Conservation (phyloP, 2,329 filamentous ascomycete genomes). For the Colletotrichum simmondsii region DNA sequence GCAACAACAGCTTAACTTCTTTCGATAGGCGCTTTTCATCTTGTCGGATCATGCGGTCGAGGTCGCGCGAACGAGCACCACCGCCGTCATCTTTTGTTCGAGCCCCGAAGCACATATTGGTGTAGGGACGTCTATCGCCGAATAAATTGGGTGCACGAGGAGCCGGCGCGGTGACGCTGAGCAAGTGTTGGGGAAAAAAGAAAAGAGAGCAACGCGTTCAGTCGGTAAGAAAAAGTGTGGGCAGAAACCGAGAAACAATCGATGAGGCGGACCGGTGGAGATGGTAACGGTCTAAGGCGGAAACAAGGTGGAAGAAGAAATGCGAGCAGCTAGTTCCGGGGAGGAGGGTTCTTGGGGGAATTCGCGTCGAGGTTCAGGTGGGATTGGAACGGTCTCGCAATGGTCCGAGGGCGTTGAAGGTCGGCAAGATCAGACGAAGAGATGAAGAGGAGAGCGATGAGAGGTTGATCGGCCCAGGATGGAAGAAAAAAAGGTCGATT, state of each 20-base stretch:
- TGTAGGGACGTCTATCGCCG: conserved; percentile 1
- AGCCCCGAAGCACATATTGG: conserved; percentile 73
- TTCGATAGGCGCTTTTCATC: conserved; percentile 89
- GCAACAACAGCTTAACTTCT: conserved; percentile 92
- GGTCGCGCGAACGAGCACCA: conserved; percentile 73
- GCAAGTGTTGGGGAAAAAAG: background rate
- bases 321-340: background rate
- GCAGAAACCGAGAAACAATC: background rate
- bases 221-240: background rate
- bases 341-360: background rate
- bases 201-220: conserved; percentile 2
- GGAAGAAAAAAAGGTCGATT: background rate
- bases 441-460: background rate
- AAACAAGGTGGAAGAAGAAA: conserved; percentile 1
- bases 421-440: conserved; percentile 27
- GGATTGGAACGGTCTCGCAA: background rate
- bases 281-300: conserved; percentile 1
- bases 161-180: background rate
- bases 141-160: background rate
- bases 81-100: conserved; percentile 62
- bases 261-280: background rate
- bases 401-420: conserved; percentile 24
- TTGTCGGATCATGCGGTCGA: conserved; percentile 85
- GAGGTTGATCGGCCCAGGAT: conserved; percentile 7
- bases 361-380: conserved; percentile 5